Evolutionary conservation across 148 eudicot species (phyloP).

Genomic region (Hydrangea macrophylla): DNA sequence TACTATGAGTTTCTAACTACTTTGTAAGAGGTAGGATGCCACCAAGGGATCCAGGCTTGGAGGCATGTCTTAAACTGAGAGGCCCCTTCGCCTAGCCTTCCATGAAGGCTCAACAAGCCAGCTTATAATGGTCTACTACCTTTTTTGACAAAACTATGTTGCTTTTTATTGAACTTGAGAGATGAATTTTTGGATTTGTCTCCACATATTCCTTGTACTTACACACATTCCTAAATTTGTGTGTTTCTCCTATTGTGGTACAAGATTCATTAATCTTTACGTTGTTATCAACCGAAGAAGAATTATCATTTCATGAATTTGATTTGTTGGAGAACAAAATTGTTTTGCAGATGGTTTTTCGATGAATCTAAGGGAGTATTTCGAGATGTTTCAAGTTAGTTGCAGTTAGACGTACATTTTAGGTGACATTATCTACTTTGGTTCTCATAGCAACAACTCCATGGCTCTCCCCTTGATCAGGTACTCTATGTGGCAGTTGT

Average conservation of each 20-base stretch:
- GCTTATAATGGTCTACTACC: too few species aligned
- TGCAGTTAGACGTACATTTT: constrained; percentile 1
- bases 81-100: too few species aligned
- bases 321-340: constrained; percentile 6
- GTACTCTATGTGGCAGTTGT: neutral
- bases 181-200: too few species aligned
- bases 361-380: constrained; percentile 73
- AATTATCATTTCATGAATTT: neutral
- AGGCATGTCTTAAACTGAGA: too few species aligned
- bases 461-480: constrained; percentile 12
- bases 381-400: constrained; percentile 63
- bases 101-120: too few species aligned
- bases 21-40: too few species aligned
- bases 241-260: neutral
- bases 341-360: constrained; percentile 76
- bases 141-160: too few species aligned
- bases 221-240: neutral
- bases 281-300: neutral
- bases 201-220: too few species aligned
- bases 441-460: neutral
- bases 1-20: too few species aligned
- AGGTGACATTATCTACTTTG: neutral
- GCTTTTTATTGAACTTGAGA: too few species aligned
- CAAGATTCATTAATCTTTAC: neutral
- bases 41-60: too few species aligned